Base-by-base conservation (phyloP, 108 stramenopile species). In the Schizochytrium sp. region DNA sequence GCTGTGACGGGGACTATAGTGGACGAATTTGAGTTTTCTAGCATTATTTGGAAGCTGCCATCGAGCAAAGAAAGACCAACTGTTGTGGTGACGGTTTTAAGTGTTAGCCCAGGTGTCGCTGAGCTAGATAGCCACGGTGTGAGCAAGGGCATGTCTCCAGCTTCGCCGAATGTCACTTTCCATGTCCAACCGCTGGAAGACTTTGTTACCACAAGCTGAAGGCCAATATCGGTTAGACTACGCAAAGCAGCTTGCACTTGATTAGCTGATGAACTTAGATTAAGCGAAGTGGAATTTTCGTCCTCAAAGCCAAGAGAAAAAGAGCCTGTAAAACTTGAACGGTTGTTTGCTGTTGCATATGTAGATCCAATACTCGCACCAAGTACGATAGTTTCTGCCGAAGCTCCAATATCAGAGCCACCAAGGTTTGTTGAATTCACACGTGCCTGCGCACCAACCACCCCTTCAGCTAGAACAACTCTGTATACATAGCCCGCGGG, bases 151-250 rank as follows among this genome's bases (percentile, higher is more conserved):
- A 83, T 28, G 76, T 83, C 76, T 8, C 76, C 76, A 10, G 5
- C 76, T 7, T 83, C 76, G 8, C 55, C 76, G 76, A 83, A 83
- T 5, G 76, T 83, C 28, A 83, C 76, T 10, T 19, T 47, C 76
- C 76, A 83, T 17, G 76, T 19, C 76, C 76, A 83, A 10, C 76
- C 76, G 76, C 3, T 53, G 47, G 4, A 10, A 5, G 10, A 5
- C 53, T 83, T 83, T 10, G 3, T 40, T 17, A 83, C 76, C 28
- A 53, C 76, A 0, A 83, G 10, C 3, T 83, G 15, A 5, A 53
- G 76, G 17, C 76, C 76, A 42, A 83, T 83, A n/a, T 38, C 47
- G 40, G 76, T 0, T 5, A 83, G 53, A 10, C 1, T 53, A n/a
- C 4, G 4, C 10, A 83, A 53, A 47, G 53, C 53, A 10, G 49